These are phyloP conservation scores for Sporisorium reilianum DNA, from an alignment of 1,284 basidiomycete species.

Conservation along the genomic window DNA sequence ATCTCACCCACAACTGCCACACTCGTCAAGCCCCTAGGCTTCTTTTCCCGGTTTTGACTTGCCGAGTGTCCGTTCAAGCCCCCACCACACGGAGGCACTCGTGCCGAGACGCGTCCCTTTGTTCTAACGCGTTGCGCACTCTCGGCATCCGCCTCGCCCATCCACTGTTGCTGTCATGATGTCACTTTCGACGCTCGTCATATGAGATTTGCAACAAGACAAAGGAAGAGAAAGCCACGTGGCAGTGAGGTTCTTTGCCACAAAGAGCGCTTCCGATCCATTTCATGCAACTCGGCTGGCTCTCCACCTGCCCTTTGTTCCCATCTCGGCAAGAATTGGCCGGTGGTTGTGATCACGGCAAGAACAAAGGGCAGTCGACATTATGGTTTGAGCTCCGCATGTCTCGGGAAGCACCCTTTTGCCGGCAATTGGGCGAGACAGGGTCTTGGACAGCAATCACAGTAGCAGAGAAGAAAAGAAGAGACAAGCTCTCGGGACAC, in stretches of 20 bases:
- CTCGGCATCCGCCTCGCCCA: background rate
- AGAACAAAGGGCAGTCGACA: background rate
- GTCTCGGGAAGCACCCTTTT: background rate
- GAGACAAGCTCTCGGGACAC: too few relatives aligned
- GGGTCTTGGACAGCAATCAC: too few relatives aligned
- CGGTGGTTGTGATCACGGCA: background rate
- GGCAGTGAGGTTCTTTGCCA: too few relatives aligned
- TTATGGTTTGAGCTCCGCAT: constrained; percentile 5
- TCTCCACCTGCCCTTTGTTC: constrained; percentile 1
- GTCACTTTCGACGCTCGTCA: background rate
- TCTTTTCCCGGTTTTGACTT: too few relatives aligned
- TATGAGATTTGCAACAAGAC: background rate
- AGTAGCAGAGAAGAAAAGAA: too few relatives aligned
- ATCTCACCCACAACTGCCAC: too few relatives aligned
- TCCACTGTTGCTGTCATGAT: too few relatives aligned
- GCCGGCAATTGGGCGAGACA: too few relatives aligned
- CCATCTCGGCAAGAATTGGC: background rate
- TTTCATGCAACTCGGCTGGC: background rate
- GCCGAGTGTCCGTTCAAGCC: background rate
- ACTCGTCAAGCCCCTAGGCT: too few relatives aligned
- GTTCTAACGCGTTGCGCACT: background rate
- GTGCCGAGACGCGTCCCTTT: background rate
- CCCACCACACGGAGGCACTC: background rate
- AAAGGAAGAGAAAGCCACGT: constrained; percentile 1
- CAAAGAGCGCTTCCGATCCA: background rate